Percentiles rank a stretch among this genome's conserved stretches.
Evolutionary conservation across 352 stramenopile species (phyloP).

Genomic region (Globisporangium alternatum): DNA sequence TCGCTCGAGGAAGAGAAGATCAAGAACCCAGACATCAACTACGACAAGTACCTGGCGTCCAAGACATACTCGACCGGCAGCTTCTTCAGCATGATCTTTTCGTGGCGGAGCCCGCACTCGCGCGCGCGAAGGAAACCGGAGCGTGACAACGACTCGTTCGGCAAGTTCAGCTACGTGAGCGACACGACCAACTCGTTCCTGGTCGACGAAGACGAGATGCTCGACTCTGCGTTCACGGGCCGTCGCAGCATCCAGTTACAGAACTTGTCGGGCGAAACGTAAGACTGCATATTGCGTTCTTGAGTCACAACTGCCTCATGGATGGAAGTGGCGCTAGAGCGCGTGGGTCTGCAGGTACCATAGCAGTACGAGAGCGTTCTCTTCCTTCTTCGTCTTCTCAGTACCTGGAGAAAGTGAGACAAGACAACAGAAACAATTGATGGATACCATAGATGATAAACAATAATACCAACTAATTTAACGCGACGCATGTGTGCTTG

Average conservation of each 20-base stretch:
- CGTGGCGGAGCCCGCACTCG: conserved; percentile 63
- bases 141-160: conserved; percentile 71
- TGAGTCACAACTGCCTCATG: background rate
- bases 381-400: background rate
- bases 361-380: conserved; percentile 2
- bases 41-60: conserved; percentile 81
- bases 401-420: background rate
- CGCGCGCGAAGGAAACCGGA: conserved; percentile 48
- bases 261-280: conserved; percentile 73
- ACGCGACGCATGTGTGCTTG: background rate
- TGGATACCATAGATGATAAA: conserved; percentile 21
- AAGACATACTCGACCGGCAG: conserved; percentile 76
- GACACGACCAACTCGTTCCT: conserved; percentile 88
- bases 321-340: background rate
- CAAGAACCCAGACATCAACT: conserved; percentile 83
- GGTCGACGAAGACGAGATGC: conserved; percentile 88
- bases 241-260: conserved; percentile 81
- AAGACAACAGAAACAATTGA: conserved; percentile 1
- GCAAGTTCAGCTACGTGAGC: conserved; percentile 88
- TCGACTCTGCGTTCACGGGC: conserved; percentile 80
- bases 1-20: conserved; percentile 70
- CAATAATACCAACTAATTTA: conserved; percentile 17
- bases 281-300: conserved; percentile 14
- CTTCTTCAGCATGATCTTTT: conserved; percentile 84
- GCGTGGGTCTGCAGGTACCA: background rate